Conservation (phyloP, 2,329 filamentous ascomycete genomes). For the Dichotomopilus funicola region DNA sequence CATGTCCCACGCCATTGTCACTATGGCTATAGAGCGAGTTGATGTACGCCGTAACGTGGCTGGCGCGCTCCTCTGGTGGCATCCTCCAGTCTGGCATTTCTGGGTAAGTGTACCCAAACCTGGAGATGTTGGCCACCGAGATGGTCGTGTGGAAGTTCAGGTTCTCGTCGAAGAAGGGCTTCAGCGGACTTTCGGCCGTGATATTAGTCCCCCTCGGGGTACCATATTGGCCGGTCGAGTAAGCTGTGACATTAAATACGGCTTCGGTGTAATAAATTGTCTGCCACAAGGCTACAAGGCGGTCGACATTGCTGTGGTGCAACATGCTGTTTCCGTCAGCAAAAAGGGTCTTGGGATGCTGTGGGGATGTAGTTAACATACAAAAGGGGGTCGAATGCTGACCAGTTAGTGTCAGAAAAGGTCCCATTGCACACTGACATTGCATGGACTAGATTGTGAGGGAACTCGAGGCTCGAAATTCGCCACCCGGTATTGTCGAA, state of each 20-base stretch:
- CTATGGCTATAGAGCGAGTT: constrained; percentile 40
- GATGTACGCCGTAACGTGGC: constrained; percentile 56
- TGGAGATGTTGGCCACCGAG: constrained; percentile 26
- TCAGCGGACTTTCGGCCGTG: constrained; percentile 34
- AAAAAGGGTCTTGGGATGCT: not conserved
- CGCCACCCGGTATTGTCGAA: constrained; percentile 28
- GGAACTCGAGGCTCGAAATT: constrained; percentile 33
- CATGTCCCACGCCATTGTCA: not conserved
- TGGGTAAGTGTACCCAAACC: constrained; percentile 37
- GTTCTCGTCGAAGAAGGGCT: constrained; percentile 41
- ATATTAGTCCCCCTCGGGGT: constrained; percentile 38
- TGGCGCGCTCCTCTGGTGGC: constrained; percentile 52
- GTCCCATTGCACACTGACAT: constrained; percentile 26
- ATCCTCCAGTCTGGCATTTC: constrained; percentile 44
- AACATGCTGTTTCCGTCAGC: constrained; percentile 34
- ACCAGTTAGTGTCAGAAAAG: constrained; percentile 34
- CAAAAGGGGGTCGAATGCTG: constrained; percentile 37
- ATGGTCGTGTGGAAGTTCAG: constrained; percentile 39
- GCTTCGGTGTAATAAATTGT: constrained; percentile 23
- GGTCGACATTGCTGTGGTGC: constrained; percentile 53
- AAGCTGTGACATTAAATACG: constrained; percentile 27
- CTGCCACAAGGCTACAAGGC: constrained; percentile 45
- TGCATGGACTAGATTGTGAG: constrained; percentile 30
- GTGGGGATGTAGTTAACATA: not conserved
- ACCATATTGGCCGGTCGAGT: constrained; percentile 32